These are phyloP conservation scores for Fomitopsis betulina DNA, from an alignment of 1,284 basidiomycete genomes.

Conservation along the genomic window DNA sequence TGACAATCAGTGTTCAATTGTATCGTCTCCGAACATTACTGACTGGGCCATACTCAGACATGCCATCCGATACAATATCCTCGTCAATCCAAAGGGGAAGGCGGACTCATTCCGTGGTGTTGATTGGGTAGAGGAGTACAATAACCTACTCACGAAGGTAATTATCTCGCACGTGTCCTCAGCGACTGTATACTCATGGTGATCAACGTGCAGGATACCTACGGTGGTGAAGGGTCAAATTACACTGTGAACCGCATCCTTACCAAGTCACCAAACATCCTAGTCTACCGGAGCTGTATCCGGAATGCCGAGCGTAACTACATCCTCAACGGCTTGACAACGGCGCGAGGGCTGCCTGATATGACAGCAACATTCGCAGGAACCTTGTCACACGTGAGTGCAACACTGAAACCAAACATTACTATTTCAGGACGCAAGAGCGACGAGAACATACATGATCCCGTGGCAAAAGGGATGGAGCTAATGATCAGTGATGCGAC, in stretches of 20 bases:
- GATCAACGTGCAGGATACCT: background rate
- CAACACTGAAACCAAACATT: too few relatives aligned
- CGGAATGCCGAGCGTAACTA: background rate
- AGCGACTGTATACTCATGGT: background rate
- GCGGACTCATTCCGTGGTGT: conserved; percentile 14
- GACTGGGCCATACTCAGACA: background rate
- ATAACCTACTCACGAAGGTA: conserved; percentile 12
- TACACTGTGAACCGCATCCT: background rate
- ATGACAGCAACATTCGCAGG: background rate
- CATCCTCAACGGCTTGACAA: background rate
- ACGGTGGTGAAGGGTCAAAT: background rate
- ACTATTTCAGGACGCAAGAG: too few relatives aligned
- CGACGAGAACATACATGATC: too few relatives aligned
- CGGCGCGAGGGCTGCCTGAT: background rate
- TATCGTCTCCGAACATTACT: background rate
- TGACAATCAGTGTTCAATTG: too few relatives aligned
- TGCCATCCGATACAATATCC: background rate
- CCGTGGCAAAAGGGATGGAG: too few relatives aligned
- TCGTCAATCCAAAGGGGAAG: conserved; percentile 20
- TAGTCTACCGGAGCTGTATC: background rate
- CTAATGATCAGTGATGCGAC: too few relatives aligned
- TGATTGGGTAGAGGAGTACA: conserved; percentile 20
- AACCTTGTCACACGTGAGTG: too few relatives aligned
- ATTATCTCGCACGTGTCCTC: too few relatives aligned
- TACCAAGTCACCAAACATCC: background rate